Evolutionary conservation across 441 rosid species (phyloP).

Genomic region (Erodium trifolium): DNA sequence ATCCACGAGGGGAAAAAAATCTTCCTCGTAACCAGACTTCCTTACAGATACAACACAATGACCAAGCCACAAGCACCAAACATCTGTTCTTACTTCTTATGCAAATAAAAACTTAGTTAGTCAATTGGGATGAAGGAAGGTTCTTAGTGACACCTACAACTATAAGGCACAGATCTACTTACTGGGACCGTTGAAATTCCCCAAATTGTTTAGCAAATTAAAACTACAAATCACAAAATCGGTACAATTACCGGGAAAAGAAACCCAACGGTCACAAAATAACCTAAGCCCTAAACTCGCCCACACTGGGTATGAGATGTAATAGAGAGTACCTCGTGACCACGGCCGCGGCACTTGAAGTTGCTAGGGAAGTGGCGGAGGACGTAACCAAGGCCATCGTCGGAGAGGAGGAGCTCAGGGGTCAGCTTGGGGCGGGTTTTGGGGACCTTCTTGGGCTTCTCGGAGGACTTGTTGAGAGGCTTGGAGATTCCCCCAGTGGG

Average conservation of each 20-base stretch:
- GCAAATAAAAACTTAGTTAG: too few relatives aligned
- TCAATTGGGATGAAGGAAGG: too few relatives aligned
- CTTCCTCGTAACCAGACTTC: too few relatives aligned
- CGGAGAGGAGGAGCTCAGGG: conserved; percentile 66
- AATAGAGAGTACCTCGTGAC: conserved; percentile 52
- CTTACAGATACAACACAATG: too few relatives aligned
- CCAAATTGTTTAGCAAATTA: background rate
- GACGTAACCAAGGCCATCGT: conserved; percentile 78
- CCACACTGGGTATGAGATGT: background rate
- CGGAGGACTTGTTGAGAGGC: conserved; percentile 10
- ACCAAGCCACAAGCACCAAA: too few relatives aligned
- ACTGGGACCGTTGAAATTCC: background rate
- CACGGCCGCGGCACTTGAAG: conserved; percentile 68
- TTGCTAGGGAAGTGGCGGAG: conserved; percentile 80
- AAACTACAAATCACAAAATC: background rate
- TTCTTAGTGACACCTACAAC: too few relatives aligned
- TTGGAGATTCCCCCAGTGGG: background rate
- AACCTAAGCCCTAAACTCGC: background rate
- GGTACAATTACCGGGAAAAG: background rate
- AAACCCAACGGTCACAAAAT: background rate
- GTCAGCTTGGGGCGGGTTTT: conserved; percentile 73
- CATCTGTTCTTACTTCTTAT: too few relatives aligned
- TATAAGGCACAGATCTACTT: too few relatives aligned
- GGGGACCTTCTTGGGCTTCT: conserved; percentile 55
- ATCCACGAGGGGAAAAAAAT: too few relatives aligned